Conservation (phyloP, 495 filamentous ascomycete genomes). For the Tuber calosporum region DNA sequence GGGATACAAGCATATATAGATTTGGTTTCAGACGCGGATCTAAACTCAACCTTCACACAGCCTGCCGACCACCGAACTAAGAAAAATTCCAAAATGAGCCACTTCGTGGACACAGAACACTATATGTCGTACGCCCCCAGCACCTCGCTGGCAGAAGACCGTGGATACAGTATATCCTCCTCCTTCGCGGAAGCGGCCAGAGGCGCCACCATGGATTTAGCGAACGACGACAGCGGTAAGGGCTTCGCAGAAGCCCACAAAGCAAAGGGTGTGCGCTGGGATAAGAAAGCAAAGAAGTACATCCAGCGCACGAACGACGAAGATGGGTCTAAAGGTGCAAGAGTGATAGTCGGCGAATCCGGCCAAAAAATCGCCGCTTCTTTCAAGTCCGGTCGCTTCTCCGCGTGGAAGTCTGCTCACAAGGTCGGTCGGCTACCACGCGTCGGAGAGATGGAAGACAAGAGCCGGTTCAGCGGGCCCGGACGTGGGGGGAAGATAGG, state of each 20-base stretch:
- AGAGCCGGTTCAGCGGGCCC: constrained; percentile 41
- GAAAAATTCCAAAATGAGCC: constrained; percentile 42
- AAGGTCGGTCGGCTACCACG: constrained; percentile 68
- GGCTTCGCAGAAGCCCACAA: constrained; percentile 62
- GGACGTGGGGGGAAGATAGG: constrained; percentile 40
- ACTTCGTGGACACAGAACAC: constrained; percentile 74
- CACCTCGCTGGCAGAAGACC: constrained; percentile 72
- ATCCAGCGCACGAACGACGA: constrained; percentile 84
- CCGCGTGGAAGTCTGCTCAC: constrained; percentile 80
- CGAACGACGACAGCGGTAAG: constrained; percentile 70
- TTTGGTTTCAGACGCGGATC: constrained; percentile 62
- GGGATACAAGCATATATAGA: constrained; percentile 45
- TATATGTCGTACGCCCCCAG: constrained; percentile 93
- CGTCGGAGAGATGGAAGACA: constrained; percentile 67
- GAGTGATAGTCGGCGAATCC: constrained; percentile 79
- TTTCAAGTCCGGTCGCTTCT: constrained; percentile 89
- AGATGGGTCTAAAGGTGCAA: constrained; percentile 78
- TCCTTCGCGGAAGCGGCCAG: constrained; percentile 74
- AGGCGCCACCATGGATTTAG: constrained; percentile 78
- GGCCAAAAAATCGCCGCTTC: constrained; percentile 91
- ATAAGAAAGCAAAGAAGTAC: constrained; percentile 94
- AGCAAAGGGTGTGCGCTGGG: constrained; percentile 74
- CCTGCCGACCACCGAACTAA: constrained; percentile 30
- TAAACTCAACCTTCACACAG: constrained; percentile 68
- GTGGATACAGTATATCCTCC: constrained; percentile 73